A percentile compares a stretch with the other conserved stretches of the same genome.
Evolutionary conservation across 495 filamentous ascomycete species (phyloP).

Genomic region (Chaetomium tenue): DNA sequence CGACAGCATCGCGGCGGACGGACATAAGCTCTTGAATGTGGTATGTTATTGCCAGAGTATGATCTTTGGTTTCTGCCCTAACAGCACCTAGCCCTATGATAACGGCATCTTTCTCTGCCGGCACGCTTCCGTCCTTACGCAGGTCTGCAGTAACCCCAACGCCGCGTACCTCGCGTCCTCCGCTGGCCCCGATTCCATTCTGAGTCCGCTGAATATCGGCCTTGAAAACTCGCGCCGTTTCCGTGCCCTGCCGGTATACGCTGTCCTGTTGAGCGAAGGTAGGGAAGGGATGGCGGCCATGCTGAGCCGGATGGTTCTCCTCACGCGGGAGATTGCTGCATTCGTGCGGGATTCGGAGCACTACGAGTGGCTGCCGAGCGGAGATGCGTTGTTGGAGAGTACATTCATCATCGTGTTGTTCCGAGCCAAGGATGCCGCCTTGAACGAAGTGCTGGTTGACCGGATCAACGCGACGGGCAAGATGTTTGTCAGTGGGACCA

Average conservation of each 20-base stretch:
- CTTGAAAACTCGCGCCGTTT: conserved; percentile 91
- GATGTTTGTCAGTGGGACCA: conserved; percentile 81
- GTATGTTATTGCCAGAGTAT: conserved; percentile 40
- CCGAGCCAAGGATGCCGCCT: conserved; percentile 61
- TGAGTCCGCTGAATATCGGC: conserved; percentile 82
- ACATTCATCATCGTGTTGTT: conserved; percentile 82
- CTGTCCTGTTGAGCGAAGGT: conserved; percentile 74
- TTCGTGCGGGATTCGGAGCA: conserved; percentile 55
- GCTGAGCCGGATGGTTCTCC: conserved; percentile 65
- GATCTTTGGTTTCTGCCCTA: background rate
- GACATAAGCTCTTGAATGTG: conserved; percentile 90
- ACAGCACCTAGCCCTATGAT: conserved; percentile 68
- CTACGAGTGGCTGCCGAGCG: conserved; percentile 66
- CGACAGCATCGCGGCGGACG: conserved; percentile 83
- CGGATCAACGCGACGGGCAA: conserved; percentile 70
- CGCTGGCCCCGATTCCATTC: conserved; percentile 48
- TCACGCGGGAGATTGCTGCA: conserved; percentile 65
- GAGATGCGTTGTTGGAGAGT: conserved; percentile 28
- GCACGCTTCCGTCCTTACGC: conserved; percentile 51
- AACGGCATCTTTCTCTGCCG: conserved; percentile 84
- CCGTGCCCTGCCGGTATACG: conserved; percentile 83
- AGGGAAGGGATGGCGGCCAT: conserved; percentile 66
- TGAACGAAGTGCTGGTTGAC: conserved; percentile 64
- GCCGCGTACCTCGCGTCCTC: conserved; percentile 71
- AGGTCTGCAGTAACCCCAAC: conserved; percentile 79